Percentiles rank a stretch among this genome's conserved stretches.
Evolutionary conservation across 2,329 filamentous ascomycete genomes (phyloP).

Genomic region (Arthroderma uncinatum): DNA sequence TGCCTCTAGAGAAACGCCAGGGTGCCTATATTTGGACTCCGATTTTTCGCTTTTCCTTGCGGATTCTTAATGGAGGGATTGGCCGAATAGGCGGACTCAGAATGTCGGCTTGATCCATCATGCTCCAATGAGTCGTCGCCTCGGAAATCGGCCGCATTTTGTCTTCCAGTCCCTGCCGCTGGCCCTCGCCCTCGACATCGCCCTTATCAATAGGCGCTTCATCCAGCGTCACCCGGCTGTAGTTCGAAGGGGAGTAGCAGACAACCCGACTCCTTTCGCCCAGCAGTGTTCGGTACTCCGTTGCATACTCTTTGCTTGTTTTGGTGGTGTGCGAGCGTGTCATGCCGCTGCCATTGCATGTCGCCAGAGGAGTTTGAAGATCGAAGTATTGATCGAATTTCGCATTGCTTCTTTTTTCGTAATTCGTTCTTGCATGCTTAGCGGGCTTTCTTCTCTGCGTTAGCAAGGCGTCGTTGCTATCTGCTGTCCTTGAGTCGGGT

Average conservation of each 20-base stretch:
- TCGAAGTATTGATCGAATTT: not conserved
- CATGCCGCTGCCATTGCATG: not conserved
- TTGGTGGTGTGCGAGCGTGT: slow-evolving; percentile 4
- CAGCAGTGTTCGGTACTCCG: slow-evolving; percentile 5
- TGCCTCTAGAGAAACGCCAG: no score
- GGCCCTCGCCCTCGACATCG: not conserved
- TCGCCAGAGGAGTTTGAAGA: not conserved
- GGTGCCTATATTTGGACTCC: no score
- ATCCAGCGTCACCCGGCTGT: not conserved
- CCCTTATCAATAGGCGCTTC: not conserved
- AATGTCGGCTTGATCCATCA: not conserved
- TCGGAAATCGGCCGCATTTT: not conserved
- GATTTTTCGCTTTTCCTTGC: slow-evolving; percentile 1
- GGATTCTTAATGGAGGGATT: not conserved
- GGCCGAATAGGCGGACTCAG: not conserved
- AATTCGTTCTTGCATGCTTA: not conserved
- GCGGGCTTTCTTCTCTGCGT: not conserved
- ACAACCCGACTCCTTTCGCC: not conserved
- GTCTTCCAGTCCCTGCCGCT: not conserved
- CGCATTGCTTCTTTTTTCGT: not conserved
- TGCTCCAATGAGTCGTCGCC: slow-evolving; percentile 2
- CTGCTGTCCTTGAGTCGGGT: not conserved
- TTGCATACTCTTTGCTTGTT: slow-evolving; percentile 7
- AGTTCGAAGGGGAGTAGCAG: not conserved
- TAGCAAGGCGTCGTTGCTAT: not conserved